phyloP scores from a whole-genome alignment of 768 basidiomycete species.

The Mycena belliarum region DNA sequence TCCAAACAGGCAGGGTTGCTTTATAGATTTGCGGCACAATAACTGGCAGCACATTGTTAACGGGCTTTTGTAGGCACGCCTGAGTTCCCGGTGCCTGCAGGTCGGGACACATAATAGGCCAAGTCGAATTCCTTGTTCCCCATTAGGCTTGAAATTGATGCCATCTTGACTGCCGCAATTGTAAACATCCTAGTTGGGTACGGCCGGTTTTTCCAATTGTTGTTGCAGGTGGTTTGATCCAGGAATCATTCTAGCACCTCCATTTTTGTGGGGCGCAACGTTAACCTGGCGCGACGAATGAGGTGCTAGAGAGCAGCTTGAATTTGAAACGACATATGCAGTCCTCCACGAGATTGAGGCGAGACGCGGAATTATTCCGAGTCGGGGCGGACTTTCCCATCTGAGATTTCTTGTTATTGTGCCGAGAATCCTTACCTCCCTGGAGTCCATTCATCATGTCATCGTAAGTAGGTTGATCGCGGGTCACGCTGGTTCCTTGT shows the following conservation, averaged over 20 bases:
- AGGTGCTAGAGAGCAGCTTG: too few relatives aligned
- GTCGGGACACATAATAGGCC: not conserved
- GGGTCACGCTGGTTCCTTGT: not conserved
- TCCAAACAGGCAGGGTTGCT: not conserved
- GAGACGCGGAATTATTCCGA: too few relatives aligned
- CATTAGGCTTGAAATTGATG: not conserved
- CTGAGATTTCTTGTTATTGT: not conserved
- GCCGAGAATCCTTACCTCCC: not conserved
- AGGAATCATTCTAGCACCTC: not conserved
- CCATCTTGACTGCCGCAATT: conserved; percentile 6
- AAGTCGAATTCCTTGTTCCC: not conserved
- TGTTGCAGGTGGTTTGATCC: not conserved
- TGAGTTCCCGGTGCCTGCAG: conserved; percentile 3
- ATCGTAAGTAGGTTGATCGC: too few relatives aligned
- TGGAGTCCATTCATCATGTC: not conserved
- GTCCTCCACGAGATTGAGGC: too few relatives aligned
- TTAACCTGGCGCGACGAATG: too few relatives aligned
- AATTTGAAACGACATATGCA: too few relatives aligned
- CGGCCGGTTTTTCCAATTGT: not conserved
- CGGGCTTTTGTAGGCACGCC: conserved; percentile 3
- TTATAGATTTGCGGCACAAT: conserved; percentile 14
- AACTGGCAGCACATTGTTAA: conserved; percentile 1
- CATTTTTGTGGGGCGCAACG: not conserved
- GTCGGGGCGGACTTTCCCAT: not conserved
- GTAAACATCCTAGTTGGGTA: conserved; percentile 1